Conservation (phyloP, 2,329 filamentous ascomycete species). For the Fusarium falciforme region DNA sequence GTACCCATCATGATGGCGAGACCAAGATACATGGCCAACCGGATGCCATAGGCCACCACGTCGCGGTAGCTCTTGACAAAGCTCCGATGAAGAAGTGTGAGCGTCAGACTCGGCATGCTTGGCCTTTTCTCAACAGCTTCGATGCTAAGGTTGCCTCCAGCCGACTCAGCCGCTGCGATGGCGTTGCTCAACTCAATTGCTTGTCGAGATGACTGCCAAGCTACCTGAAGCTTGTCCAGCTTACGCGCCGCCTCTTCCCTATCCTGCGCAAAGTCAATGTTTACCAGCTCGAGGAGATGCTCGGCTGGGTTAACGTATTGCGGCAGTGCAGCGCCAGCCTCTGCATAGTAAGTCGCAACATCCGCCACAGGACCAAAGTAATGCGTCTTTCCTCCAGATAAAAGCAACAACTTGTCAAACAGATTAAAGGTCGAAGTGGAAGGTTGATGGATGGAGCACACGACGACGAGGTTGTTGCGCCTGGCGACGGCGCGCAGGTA, state of each 20-base stretch:
- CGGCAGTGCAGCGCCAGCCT: conserved; percentile 72
- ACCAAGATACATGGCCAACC: conserved; percentile 81
- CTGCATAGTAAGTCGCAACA: conserved; percentile 72
- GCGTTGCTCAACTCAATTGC: conserved; percentile 28
- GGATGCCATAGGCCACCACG: conserved; percentile 84
- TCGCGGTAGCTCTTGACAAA: conserved; percentile 89
- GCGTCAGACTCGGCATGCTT: conserved; percentile 60
- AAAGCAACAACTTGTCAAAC: conserved; percentile 82
- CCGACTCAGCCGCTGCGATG: conserved; percentile 45
- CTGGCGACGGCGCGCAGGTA: conserved; percentile 76
- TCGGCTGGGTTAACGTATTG: conserved; percentile 82
- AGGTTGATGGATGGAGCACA: conserved; percentile 88
- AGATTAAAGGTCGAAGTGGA: conserved; percentile 82
- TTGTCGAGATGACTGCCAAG: conserved; percentile 43
- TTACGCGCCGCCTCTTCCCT: conserved; percentile 55
- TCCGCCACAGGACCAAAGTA: conserved; percentile 75
- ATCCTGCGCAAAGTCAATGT: conserved; percentile 76
- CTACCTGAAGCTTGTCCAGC: conserved; percentile 40
- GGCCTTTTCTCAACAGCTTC: conserved; percentile 51
- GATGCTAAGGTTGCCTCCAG: conserved; percentile 35
- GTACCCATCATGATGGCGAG: conserved; percentile 90
- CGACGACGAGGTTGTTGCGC: conserved; percentile 78
- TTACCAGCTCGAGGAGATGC: conserved; percentile 81
- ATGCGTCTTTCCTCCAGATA: conserved; percentile 76
- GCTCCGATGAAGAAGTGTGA: conserved; percentile 79